Evolutionary conservation across 2,329 filamentous ascomycete genomes (phyloP), one percentile per base, ranked within the genome.

Genomic region (Aureobasidium zeae): DNA sequence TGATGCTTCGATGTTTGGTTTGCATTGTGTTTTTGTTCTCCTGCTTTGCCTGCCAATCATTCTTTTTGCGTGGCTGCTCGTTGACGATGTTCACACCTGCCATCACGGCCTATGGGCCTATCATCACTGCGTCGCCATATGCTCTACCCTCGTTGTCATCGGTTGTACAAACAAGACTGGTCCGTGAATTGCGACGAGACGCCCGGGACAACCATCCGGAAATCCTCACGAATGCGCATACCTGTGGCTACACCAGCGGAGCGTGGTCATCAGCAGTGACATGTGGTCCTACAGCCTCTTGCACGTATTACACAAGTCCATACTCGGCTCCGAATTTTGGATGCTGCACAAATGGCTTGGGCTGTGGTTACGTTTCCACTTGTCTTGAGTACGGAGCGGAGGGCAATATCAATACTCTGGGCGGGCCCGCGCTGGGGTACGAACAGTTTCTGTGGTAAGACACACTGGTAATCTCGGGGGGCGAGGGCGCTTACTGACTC

Each of bases 311-410:
- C 24, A 30, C 44, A 13, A 21, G 2, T 2, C 36, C 44, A 0
- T 25, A 36, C 17, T 29, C 42, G 12, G 44, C 44, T 22, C 44
- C 44, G 3, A 46, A 46, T 13, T 46, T 42, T 17, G 44, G 44
- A 4, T 46, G 44, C n/a, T 46, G 44, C 19, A 19, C 44, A 4
- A 13, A 33, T 10, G 44, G 35, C 4, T 2, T 12, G 6, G 36
- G 36, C 5, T 46, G 44, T 25, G 44, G 20, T 20, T 46, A 46
- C 21, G 30, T 46, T 4, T 46, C 44, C 12, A 30, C 36, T 6
- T 46, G 44, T 16, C 11, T 34, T 10, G 44, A 46, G 15, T 42
- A 46, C 13, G 11, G 36, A 17, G 29, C 36, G n/a, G 19, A 13
- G 11, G 33, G 33, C 4, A 46, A 46, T 12, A 10, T 24, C 9